Conservation (phyloP, 208 protist genomes). For the Crithidia acanthocephali region DNA sequence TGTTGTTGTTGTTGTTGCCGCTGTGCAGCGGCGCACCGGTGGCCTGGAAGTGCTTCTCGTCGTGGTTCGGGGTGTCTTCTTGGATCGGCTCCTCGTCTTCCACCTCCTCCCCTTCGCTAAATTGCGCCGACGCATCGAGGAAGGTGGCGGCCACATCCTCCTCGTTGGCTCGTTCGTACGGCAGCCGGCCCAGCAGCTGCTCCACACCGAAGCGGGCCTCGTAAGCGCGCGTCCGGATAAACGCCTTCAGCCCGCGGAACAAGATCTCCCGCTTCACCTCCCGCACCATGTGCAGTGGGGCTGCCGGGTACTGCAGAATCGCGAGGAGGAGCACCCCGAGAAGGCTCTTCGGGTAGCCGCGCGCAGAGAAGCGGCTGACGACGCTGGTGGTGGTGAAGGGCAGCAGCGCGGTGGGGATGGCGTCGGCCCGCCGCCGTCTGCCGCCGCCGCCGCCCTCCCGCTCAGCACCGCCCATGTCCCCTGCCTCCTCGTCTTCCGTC, state of each 20-base stretch:
- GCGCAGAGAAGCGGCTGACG: constrained; percentile 35
- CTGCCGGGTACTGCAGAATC: constrained; percentile 41
- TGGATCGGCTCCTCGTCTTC: constrained; percentile 2
- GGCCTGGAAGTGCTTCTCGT: background rate
- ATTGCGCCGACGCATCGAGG: background rate
- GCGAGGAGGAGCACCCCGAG: constrained; percentile 47
- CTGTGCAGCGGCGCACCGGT: background rate
- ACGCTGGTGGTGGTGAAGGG: constrained; percentile 40
- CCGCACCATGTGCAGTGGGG: constrained; percentile 38
- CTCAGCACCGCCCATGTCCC: background rate
- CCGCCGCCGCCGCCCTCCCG: background rate
- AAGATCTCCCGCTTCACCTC: constrained; percentile 58
- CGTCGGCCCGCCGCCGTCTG: background rate
- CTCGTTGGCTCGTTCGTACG: constrained; percentile 10
- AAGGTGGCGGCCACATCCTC: constrained; percentile 14
- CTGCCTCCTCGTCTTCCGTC: constrained; percentile 1
- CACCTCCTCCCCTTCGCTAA: background rate
- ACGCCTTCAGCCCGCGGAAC: constrained; percentile 44
- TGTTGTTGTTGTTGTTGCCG: background rate
- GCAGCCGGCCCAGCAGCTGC: constrained; percentile 29
- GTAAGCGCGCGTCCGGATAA: constrained; percentile 38
- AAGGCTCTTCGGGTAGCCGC: constrained; percentile 52
- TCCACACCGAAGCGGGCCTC: constrained; percentile 43
- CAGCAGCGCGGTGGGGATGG: background rate
- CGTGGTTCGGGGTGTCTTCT: background rate